Conservation (phyloP, 1,284 basidiomycete genomes). For the Ganoderma lucidum region DNA sequence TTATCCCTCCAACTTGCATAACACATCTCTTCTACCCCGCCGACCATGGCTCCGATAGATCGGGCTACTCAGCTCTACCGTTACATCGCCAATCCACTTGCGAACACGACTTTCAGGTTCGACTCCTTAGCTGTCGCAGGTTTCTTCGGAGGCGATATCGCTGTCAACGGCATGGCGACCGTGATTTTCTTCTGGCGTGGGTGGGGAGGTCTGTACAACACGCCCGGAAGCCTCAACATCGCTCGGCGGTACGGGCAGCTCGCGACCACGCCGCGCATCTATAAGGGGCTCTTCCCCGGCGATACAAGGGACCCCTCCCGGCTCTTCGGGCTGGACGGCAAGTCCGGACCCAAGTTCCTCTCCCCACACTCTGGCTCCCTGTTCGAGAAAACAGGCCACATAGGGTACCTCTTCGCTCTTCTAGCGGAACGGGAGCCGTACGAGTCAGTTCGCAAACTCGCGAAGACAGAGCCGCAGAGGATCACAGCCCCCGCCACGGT, state of each 20-base stretch:
- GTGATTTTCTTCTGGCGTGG: not conserved
- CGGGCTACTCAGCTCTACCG: not conserved
- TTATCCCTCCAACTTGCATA: too few relatives aligned
- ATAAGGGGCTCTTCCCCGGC: not conserved
- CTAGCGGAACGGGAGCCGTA: not conserved
- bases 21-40: too few relatives aligned
- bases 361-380: not conserved
- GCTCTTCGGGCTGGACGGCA: slow-evolving; percentile 3
- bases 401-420: not conserved
- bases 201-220: not conserved
- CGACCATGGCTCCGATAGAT: not conserved
- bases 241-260: slow-evolving; percentile 1
- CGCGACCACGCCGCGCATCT: not conserved
- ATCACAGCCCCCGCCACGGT: not conserved
- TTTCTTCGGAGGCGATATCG: not conserved
- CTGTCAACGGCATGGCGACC: slow-evolving; percentile 1
- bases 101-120: not conserved
- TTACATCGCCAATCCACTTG: not conserved
- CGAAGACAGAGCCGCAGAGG: not conserved
- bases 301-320: not conserved
- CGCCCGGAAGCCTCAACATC: not conserved
- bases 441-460: not conserved
- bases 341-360: not conserved
- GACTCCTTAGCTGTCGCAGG: not conserved
- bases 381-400: not conserved